phyloP scores from a whole-genome alignment of 148 eudicot species.

The Salicornia ramosissima region DNA sequence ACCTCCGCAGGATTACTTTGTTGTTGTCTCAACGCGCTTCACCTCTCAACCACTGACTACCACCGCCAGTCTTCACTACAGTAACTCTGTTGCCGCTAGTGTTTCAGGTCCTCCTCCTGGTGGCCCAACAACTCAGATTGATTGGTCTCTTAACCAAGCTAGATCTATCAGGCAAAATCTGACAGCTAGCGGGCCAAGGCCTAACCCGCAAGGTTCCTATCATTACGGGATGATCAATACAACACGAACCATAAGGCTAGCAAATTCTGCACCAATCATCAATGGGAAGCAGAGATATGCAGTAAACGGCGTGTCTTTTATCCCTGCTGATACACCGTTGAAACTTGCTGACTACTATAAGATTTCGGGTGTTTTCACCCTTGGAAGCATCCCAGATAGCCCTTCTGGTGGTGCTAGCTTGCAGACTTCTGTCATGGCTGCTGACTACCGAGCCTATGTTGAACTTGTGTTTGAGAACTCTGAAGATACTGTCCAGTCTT shows the following conservation, averaged over 20 bases:
- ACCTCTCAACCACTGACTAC: slow-evolving; percentile 46
- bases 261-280: slow-evolving; percentile 46
- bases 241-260: slow-evolving; percentile 46
- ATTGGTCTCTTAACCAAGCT: slow-evolving; percentile 58
- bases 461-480: slow-evolving; percentile 53
- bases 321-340: slow-evolving; percentile 50
- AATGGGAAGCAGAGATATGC: slow-evolving; percentile 50
- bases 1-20: slow-evolving; percentile 43
- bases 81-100: slow-evolving; percentile 40
- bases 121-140: slow-evolving; percentile 57
- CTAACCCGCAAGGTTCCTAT: slow-evolving; percentile 62
- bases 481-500: slow-evolving; percentile 44
- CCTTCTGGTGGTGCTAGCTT: slow-evolving; percentile 43
- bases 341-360: slow-evolving; percentile 59
- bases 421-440: slow-evolving; percentile 58
- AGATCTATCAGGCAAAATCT: slow-evolving; percentile 53
- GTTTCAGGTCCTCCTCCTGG: slow-evolving; percentile 45
- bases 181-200: slow-evolving; percentile 62
- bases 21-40: slow-evolving; percentile 58
- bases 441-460: slow-evolving; percentile 43
- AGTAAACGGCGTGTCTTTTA: slow-evolving; percentile 50
- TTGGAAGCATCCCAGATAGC: slow-evolving; percentile 50
- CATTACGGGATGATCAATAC: slow-evolving; percentile 55
- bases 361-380: slow-evolving; percentile 43
- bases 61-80: slow-evolving; percentile 54